Conservation (phyloP, 257 asterid genomes). For the Solanum verrucosum region DNA sequence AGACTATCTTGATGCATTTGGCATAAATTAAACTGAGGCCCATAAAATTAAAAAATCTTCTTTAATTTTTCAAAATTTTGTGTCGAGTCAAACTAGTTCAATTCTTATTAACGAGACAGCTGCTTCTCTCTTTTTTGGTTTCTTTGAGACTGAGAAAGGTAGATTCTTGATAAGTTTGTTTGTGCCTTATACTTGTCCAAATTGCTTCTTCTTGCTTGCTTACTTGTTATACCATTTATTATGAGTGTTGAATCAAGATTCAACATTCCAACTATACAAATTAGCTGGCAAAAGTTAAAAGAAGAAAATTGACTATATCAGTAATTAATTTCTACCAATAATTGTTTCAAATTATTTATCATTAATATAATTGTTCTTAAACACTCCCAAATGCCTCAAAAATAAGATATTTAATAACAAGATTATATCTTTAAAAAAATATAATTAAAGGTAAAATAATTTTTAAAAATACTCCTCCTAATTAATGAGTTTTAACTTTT, state of each 20-base stretch:
- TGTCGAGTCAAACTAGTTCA: no score
- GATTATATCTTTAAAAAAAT: no score
- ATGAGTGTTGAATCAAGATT: not conserved
- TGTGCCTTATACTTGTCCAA: not conserved
- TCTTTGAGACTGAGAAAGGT: not conserved
- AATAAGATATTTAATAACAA: no score
- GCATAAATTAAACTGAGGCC: no score
- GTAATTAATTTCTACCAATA: not conserved
- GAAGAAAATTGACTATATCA: not conserved
- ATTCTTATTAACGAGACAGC: no score
- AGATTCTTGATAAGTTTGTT: not conserved
- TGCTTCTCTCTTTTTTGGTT: not conserved
- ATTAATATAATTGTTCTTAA: no score
- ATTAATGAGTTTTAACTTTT: no score
- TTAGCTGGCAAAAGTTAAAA: not conserved
- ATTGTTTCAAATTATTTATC: not conserved
- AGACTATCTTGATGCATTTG: no score
- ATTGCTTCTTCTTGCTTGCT: not conserved
- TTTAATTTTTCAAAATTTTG: no score
- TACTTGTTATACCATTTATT: not conserved
- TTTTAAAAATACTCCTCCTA: no score
- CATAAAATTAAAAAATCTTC: fast-evolving
- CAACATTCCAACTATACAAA: not conserved
- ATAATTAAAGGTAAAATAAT: not conserved
- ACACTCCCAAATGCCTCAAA: no score